These are phyloP conservation scores for Didymella pinodella DNA, from an alignment of 2,329 filamentous ascomycete genomes.

Conservation along the genomic window DNA sequence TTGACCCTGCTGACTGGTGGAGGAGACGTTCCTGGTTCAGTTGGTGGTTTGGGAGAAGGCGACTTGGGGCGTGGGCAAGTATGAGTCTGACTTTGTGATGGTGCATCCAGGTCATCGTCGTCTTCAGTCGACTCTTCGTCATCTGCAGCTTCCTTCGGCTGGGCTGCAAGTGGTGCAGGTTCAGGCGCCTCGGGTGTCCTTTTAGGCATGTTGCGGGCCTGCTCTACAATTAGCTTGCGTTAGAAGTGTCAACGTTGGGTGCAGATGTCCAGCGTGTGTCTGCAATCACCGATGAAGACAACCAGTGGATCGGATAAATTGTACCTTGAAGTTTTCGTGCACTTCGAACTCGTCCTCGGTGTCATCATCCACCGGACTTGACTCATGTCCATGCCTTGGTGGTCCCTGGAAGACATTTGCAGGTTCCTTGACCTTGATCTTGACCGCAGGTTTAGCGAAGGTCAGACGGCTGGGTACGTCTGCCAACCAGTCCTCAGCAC, in stretches of 20 bases:
- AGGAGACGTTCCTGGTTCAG: constrained; percentile 8
- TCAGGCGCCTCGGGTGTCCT: constrained; percentile 2
- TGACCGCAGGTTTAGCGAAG: constrained; percentile 18
- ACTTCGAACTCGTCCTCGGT: constrained; percentile 50
- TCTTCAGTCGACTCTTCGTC: constrained; percentile 43
- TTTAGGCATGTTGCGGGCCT: constrained; percentile 21
- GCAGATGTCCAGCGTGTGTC: too few species aligned
- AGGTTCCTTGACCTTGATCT: constrained; percentile 22
- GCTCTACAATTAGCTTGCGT: constrained; percentile 12
- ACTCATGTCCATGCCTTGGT: constrained; percentile 11
- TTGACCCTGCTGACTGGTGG: constrained; percentile 17
- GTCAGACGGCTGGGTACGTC: constrained; percentile 24
- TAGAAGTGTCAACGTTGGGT: too few species aligned
- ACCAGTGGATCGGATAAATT: too few species aligned
- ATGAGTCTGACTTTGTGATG: constrained; percentile 30
- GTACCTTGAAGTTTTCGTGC: constrained; percentile 44
- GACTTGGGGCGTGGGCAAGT: constrained; percentile 7
- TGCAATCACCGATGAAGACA: too few species aligned
- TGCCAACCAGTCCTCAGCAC: constrained; percentile 34
- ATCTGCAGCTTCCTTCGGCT: constrained; percentile 5
- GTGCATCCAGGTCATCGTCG: constrained; percentile 53
- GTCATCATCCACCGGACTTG: constrained; percentile 38
- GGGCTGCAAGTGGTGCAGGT: background rate
- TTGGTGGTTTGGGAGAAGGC: constrained; percentile 14
- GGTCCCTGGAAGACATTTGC: constrained; percentile 7